Base-by-base conservation (phyloP, 2,329 filamentous ascomycete genomes). In the Claviceps sp. region DNA sequence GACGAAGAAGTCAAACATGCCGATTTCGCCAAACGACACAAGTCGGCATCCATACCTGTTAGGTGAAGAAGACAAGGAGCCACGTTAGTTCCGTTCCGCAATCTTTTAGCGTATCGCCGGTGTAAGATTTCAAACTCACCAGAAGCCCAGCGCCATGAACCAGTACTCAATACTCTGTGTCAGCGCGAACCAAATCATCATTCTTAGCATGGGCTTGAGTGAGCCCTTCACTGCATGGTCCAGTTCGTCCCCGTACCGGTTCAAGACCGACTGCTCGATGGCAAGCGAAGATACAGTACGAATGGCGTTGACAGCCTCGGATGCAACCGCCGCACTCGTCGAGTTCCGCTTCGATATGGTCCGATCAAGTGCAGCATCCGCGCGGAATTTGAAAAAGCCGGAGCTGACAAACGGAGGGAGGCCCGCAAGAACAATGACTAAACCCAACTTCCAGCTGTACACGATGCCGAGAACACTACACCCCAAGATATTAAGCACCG, bases 1-100 rank as follows among this genome's bases (percentile, higher is more conserved):
- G 18, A 78, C 68, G 52, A 77, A 65, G 55, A 71, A 71, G 52
- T 68, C 63, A 53, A 79, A 78, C 62, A 79, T 78, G 2, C 72
- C 76, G 54, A 78, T 67, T 52, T 73, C 77, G 2, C 62, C 62
- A 65, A 60, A 58, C 0, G 65, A 68, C 1, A 71, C 57, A 2
- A 71, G 59, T 2, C 62, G 60, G 42, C 66, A 68, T 11, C 68
- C 68, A 45, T 69, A 69, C 61, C 59, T 60, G n/a, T 43, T 24
- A 24, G 5, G 11, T 2, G 6, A 45, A 9, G 16, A 26, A 44
- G 14, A 5, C 26, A n/a, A 14, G 20, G 22, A 30, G n/a, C 16
- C 14, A 9, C 7, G 44, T 46, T n/a, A 44, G 22, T 16, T 11
- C 9, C 30, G 4, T 13, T 8, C n/a, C 9, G 20, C 4, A 20